Percentiles rank a stretch among this genome's conserved stretches.
These are phyloP conservation scores for Protea cynaroides DNA, from an alignment of 164 flowering plant genomes.

Conservation along the genomic window DNA sequence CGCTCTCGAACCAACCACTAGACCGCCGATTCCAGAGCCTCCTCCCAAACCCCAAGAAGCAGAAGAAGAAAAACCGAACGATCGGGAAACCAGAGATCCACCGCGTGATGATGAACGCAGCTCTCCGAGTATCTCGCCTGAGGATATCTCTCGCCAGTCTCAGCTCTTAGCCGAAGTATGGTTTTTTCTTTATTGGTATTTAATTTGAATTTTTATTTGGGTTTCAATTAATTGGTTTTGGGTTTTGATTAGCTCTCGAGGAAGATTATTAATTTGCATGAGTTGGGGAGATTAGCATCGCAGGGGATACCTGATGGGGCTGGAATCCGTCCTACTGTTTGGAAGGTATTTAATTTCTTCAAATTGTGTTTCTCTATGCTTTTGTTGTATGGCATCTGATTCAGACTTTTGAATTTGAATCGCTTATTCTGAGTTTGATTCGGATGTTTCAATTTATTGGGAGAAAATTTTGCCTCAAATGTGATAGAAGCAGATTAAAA, in stretches of 20 bases:
- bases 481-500: background rate
- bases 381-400: background rate
- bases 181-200: background rate
- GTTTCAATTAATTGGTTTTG: background rate
- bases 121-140: constrained; percentile 29
- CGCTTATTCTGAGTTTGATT: background rate
- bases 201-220: background rate
- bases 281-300: constrained; percentile 67
- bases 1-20: constrained; percentile 4
- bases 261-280: constrained; percentile 64
- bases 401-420: background rate
- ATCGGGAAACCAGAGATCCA: constrained; percentile 21
- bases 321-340: constrained; percentile 74
- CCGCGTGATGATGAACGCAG: constrained; percentile 15
- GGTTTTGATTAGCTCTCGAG: constrained; percentile 50
- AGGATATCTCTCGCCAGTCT: constrained; percentile 61
- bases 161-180: constrained; percentile 75
- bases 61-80: constrained; percentile 12
- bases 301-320: constrained; percentile 84
- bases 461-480: background rate
- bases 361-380: background rate
- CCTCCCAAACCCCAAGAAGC: background rate
- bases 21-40: constrained; percentile 13
- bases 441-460: background rate
- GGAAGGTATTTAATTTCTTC: constrained; percentile 57